Evolutionary conservation across 2,329 filamentous ascomycete genomes (phyloP), one percentile per base, ranked within the genome.

Genomic region (Rasamsonia emersonii): DNA sequence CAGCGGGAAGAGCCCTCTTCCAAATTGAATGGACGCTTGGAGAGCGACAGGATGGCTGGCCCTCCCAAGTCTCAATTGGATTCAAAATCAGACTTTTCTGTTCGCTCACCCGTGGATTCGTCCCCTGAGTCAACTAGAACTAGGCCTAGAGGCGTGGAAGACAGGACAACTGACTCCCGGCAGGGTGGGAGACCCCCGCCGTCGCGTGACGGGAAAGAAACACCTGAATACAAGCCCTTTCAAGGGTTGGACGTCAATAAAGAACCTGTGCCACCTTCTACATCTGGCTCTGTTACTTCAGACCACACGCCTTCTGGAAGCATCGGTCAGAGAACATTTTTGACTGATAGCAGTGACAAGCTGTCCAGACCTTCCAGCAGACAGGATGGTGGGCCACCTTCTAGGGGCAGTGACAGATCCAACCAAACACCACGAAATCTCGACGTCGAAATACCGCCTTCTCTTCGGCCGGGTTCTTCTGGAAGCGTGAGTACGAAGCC

Each of bases 231-330:
- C 3, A 44, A 43, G n/a, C 41, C 42, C 10, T 37, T 39, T 23
- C 50, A 36, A 27, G 25, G 14, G 18, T 30, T 38, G 18, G 29
- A 38, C n/a, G 28, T 35, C 21, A 18, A 32, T 25, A 45, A 45
- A 16, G 54, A 58, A 34, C 44, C 39, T 11, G 39, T 51, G 24
- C 50, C 47, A 6, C 53, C 54, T 13, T 43, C 41, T 16, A 58
- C 54, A 6, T 41, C 56, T 11, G 43, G 41, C 5, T 54, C 53
- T 19, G 41, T 36, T 21, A 36, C 46, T n/a, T n/a, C n/a, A n/a
- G n/a, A n/a, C n/a, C n/a, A n/a, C n/a, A n/a, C n/a, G n/a, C n/a
- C n/a, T n/a, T n/a, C n/a, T 26, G 43, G 44, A 18, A 53, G 47
- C 34, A 31, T 54, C 32, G 52, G 44, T 2, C 50, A 50, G 18